Evolutionary conservation across 2,329 filamentous ascomycete genomes (phyloP).

Genomic region (Aspergillus puulaauensis): DNA sequence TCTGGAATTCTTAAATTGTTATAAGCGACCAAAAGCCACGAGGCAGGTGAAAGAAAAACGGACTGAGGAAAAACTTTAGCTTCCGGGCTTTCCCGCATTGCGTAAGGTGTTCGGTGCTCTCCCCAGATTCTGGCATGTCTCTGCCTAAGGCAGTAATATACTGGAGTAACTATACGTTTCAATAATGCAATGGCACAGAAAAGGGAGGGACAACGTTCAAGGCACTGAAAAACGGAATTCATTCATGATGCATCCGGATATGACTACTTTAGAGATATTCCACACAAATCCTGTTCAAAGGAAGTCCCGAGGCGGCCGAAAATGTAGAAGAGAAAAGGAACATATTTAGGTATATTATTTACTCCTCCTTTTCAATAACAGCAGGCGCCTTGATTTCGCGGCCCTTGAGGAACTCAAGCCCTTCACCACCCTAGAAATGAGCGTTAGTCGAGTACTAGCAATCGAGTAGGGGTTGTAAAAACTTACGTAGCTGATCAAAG

Average conservation of each 20-base stretch:
- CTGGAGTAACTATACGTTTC: background rate
- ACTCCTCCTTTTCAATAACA: slow-evolving; percentile 61
- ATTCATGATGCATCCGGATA: background rate
- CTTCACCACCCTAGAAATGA: slow-evolving; percentile 58
- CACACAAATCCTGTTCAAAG: background rate
- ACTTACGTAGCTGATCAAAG: slow-evolving; percentile 93
- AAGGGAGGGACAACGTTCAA: background rate
- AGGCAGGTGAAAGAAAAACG: slow-evolving; percentile 14
- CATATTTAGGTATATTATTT: slow-evolving; percentile 10
- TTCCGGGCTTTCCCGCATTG: slow-evolving; percentile 41
- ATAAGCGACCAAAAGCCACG: slow-evolving; percentile 19
- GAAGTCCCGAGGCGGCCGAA: too few relatives aligned
- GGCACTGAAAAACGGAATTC: background rate
- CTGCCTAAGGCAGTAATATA: slow-evolving; percentile 17
- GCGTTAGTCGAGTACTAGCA: slow-evolving; percentile 11
- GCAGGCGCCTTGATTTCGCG: slow-evolving; percentile 63
- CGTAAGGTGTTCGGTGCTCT: slow-evolving; percentile 29
- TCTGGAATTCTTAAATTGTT: slow-evolving; percentile 1
- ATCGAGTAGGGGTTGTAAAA: background rate
- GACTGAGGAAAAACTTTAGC: slow-evolving; percentile 26
- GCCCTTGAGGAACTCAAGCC: slow-evolving; percentile 60
- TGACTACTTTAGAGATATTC: background rate
- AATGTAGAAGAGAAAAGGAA: background rate
- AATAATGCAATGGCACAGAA: background rate
- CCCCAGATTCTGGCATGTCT: slow-evolving; percentile 21